Evolutionary conservation across 306 rosid species (phyloP).

Genomic region (Cucurbita ficifolia): DNA sequence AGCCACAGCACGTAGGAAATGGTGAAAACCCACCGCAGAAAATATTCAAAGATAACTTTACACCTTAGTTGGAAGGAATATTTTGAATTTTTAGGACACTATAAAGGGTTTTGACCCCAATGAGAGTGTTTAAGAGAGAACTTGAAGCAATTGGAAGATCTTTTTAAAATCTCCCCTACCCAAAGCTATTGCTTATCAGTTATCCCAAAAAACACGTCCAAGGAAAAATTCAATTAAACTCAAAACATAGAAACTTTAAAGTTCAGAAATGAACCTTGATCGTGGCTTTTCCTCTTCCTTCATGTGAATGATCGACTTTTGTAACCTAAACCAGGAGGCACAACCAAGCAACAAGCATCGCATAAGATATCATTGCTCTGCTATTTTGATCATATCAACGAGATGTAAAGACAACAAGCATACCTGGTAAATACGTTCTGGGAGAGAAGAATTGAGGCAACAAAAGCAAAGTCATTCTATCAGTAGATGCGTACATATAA

Average conservation of each 20-base stretch:
- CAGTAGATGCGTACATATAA: neutral
- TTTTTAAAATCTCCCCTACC: neutral
- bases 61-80: neutral
- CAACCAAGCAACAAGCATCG: neutral
- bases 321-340: slow-evolving; percentile 35
- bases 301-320: slow-evolving; percentile 82
- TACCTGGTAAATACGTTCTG: slow-evolving; percentile 83
- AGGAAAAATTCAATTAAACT: neutral
- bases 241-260: neutral
- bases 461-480: slow-evolving; percentile 7
- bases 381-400: neutral
- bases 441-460: slow-evolving; percentile 13
- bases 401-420: neutral
- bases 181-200: neutral
- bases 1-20: neutral
- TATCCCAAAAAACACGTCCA: neutral
- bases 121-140: neutral
- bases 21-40: neutral
- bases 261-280: slow-evolving; percentile 47
- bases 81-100: neutral
- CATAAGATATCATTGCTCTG: neutral
- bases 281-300: slow-evolving; percentile 97
- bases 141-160: neutral
- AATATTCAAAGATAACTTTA: neutral
- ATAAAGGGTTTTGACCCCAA: neutral